phyloP scores from a whole-genome alignment of 495 filamentous ascomycete genomes.

The Talaromyces wortmannii region DNA sequence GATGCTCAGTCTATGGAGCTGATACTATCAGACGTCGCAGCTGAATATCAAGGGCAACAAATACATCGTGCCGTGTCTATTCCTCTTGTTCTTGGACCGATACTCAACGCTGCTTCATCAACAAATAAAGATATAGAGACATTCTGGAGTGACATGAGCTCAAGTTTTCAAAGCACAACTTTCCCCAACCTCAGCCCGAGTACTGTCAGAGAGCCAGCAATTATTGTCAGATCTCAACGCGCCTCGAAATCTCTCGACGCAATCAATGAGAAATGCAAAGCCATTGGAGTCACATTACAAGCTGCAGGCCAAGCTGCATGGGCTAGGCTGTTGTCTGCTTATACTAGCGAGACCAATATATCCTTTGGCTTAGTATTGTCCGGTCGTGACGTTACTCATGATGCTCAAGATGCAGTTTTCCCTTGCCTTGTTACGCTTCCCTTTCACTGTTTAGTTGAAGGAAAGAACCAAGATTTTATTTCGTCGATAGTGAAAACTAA shows the following conservation, averaged over 20 bases:
- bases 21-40: conserved; percentile 50
- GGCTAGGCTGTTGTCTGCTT: conserved; percentile 61
- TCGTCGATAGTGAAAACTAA: conserved; percentile 54
- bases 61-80: conserved; percentile 18
- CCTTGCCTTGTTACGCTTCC: conserved; percentile 73
- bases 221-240: conserved; percentile 28
- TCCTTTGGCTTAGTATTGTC: conserved; percentile 72
- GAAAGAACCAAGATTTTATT: conserved; percentile 48
- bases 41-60: conserved; percentile 21
- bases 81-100: conserved; percentile 37
- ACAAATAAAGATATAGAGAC: conserved; percentile 23
- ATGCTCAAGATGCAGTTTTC: conserved; percentile 49
- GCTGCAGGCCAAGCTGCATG: conserved; percentile 68
- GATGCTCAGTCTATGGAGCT: conserved; percentile 62
- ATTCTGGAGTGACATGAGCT: conserved; percentile 56
- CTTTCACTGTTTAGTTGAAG: conserved; percentile 40
- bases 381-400: conserved; percentile 49
- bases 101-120: conserved; percentile 36
- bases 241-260: conserved; percentile 26
- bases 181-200: conserved; percentile 68
- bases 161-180: conserved; percentile 45
- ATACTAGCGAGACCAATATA: conserved; percentile 61
- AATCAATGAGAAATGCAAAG: conserved; percentile 46
- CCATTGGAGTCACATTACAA: conserved; percentile 58
- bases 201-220: conserved; percentile 24